These are phyloP conservation scores for Pestalotiopsis sp. DNA, from an alignment of 2,329 filamentous ascomycete genomes.

Conservation along the genomic window DNA sequence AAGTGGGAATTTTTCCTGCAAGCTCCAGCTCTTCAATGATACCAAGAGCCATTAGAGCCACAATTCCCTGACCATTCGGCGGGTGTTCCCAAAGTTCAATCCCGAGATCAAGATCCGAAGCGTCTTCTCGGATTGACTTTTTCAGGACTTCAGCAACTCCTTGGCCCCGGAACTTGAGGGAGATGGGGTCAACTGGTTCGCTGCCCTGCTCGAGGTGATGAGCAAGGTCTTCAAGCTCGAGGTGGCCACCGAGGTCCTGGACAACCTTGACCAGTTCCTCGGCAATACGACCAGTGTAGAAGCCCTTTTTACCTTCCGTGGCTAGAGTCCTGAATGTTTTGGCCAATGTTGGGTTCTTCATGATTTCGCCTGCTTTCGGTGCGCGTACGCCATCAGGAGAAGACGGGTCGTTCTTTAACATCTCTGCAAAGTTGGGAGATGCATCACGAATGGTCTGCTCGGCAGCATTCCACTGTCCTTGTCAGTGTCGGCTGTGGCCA, in stretches of 20 bases:
- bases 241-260: conserved; percentile 71
- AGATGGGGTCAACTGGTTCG: conserved; percentile 84
- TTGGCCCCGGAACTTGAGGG: conserved; percentile 74
- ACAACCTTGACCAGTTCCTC: conserved; percentile 80
- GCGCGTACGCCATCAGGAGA: conserved; percentile 71
- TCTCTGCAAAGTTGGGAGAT: conserved; percentile 84
- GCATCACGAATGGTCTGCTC: conserved; percentile 68
- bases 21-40: conserved; percentile 87
- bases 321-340: conserved; percentile 80
- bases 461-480: conserved; percentile 66
- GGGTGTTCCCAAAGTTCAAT: conserved; percentile 95
- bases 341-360: conserved; percentile 82
- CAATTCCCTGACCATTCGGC: conserved; percentile 93
- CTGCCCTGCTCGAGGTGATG: conserved; percentile 70
- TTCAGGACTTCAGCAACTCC: conserved; percentile 33
- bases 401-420: conserved; percentile 77
- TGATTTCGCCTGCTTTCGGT: conserved; percentile 80
- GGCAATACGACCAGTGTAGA: conserved; percentile 85
- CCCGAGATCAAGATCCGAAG: conserved; percentile 45
- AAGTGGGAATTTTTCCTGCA: conserved; percentile 71
- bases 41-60: conserved; percentile 90
- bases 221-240: conserved; percentile 79
- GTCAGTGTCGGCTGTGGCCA: background rate
- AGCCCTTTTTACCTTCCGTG: conserved; percentile 82
- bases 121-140: conserved; percentile 34